These are phyloP conservation scores for Candida maris DNA, from an alignment of 805 yeast genomes.

Conservation along the genomic window DNA sequence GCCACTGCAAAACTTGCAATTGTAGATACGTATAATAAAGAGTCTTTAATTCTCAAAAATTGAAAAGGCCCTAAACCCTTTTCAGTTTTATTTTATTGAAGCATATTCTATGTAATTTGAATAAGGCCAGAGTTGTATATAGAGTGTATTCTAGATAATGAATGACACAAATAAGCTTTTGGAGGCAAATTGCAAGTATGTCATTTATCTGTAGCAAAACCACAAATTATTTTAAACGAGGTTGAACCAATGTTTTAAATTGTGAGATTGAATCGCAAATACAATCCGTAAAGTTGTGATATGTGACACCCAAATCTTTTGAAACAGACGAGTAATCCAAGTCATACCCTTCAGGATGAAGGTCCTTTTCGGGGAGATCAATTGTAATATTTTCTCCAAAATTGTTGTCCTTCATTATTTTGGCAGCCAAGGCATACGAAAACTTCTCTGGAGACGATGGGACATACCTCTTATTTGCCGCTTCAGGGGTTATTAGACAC, in stretches of 20 bases:
- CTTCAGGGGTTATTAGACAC: constrained; percentile 24
- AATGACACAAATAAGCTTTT: too few relatives aligned
- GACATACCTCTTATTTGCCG: constrained; percentile 28
- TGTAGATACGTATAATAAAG: too few relatives aligned
- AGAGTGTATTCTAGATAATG: too few relatives aligned
- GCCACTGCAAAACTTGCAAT: too few relatives aligned
- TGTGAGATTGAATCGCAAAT: constrained; percentile 42
- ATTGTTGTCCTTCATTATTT: constrained; percentile 24
- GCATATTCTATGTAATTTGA: too few relatives aligned
- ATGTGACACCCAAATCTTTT: constrained; percentile 37
- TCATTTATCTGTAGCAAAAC: too few relatives aligned
- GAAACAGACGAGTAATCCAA: constrained; percentile 37
- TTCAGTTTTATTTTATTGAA: too few relatives aligned
- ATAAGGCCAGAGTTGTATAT: too few relatives aligned
- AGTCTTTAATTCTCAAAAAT: not conserved
- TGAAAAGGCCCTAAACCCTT: too few relatives aligned
- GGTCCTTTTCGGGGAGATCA: constrained; percentile 11
- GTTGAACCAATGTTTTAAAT: constrained; percentile 17
- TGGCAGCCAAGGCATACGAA: constrained; percentile 29
- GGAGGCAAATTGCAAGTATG: too few relatives aligned
- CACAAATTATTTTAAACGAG: too few relatives aligned
- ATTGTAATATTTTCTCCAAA: constrained; percentile 19
- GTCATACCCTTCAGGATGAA: constrained; percentile 17
- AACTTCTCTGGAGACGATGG: constrained; percentile 30
- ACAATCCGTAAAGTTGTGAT: constrained; percentile 35